A percentile compares a stretch with the other conserved stretches of the same genome.
phyloP scores from a whole-genome alignment of 768 basidiomycete species.

The Boletales sp. region DNA sequence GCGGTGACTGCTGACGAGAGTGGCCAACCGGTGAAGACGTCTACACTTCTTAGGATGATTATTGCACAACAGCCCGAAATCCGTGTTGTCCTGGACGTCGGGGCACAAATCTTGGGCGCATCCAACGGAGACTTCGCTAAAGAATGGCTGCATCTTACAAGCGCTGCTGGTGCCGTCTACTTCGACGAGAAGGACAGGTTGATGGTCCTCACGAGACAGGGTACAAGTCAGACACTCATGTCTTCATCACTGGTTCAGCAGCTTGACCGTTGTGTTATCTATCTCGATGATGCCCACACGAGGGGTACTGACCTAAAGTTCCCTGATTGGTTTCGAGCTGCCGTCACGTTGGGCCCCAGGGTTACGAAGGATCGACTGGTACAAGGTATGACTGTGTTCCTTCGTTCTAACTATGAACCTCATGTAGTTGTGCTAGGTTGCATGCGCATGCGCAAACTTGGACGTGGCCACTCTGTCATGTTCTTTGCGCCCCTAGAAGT shows the following conservation, averaged over 20 bases:
- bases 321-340: slow-evolving; percentile 29
- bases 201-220: slow-evolving; percentile 1
- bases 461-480: not conserved
- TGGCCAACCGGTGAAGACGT: slow-evolving; percentile 9
- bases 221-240: not conserved
- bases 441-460: not conserved
- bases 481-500: not conserved
- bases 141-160: slow-evolving; percentile 11
- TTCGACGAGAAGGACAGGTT: slow-evolving; percentile 25
- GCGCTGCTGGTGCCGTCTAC: slow-evolving; percentile 41
- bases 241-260: slow-evolving; percentile 15
- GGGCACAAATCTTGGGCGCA: slow-evolving; percentile 52
- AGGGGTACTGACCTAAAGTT: slow-evolving; percentile 51
- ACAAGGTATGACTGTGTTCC: slow-evolving; percentile 33
- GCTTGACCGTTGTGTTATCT: slow-evolving; percentile 42
- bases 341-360: slow-evolving; percentile 38
- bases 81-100: slow-evolving; percentile 49
- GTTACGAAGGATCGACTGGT: slow-evolving; percentile 50
- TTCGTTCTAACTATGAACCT: not conserved
- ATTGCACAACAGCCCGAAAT: slow-evolving; percentile 32
- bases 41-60: slow-evolving; percentile 30
- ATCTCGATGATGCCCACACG: slow-evolving; percentile 51
- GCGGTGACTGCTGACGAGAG: slow-evolving; percentile 11
- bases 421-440: not conserved
- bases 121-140: slow-evolving; percentile 37